Evolutionary conservation across 352 stramenopile species (phyloP).

Genomic region (Globisporangium viniferum): DNA sequence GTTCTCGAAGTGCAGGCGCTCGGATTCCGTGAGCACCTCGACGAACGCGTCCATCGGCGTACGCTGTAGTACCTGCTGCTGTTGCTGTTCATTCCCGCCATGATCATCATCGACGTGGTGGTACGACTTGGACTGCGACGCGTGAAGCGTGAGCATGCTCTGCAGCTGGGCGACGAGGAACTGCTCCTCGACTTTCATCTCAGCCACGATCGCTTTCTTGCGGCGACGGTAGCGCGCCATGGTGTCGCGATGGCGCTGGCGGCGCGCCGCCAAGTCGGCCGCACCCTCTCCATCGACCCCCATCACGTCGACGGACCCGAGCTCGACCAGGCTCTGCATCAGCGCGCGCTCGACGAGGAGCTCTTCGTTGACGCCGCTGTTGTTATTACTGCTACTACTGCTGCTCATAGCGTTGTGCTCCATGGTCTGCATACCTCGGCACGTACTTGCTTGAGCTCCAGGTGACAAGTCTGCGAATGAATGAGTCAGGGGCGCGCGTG

Average conservation of each 20-base stretch:
- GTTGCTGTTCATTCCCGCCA: not conserved
- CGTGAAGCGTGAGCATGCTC: not conserved
- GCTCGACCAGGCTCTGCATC: not conserved
- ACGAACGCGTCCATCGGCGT: conserved; percentile 1
- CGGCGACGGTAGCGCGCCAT: not conserved
- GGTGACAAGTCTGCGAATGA: not conserved
- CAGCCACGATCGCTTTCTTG: not conserved
- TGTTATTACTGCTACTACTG: not conserved
- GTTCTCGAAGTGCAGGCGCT: not conserved
- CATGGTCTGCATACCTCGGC: not conserved
- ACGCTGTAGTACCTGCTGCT: not conserved
- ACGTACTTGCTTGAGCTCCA: not conserved
- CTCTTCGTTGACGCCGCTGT: not conserved
- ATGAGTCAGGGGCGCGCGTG: not conserved
- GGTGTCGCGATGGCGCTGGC: not conserved
- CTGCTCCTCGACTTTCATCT: conserved; percentile 2
- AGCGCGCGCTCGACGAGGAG: not conserved
- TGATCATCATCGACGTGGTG: not conserved
- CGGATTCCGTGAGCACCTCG: not conserved
- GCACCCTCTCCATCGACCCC: not conserved
- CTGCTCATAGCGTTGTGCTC: not conserved
- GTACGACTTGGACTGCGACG: conserved; percentile 1
- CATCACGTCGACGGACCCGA: not conserved
- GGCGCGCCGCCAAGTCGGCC: not conserved
- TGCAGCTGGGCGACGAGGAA: conserved; percentile 1